phyloP scores from a whole-genome alignment of 345 rosid species.

The Sonneratia caseolaris region DNA sequence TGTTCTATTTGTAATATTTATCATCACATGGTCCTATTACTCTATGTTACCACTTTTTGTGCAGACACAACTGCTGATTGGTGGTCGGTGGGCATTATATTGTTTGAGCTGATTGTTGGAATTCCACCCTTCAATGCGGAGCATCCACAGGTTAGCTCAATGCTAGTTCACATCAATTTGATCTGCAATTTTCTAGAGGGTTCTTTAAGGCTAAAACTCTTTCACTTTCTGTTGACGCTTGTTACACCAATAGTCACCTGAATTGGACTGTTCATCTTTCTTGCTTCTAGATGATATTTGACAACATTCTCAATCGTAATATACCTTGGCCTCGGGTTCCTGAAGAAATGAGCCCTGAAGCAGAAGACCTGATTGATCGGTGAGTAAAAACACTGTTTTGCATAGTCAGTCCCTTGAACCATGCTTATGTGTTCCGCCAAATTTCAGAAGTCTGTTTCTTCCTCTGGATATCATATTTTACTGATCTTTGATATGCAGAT shows the following conservation, averaged over 20 bases:
- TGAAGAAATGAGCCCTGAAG: conserved; percentile 78
- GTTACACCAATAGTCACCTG: background rate
- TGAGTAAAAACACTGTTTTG: conserved; percentile 19
- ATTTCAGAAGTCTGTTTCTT: background rate
- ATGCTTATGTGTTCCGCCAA: background rate
- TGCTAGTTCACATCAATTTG: background rate
- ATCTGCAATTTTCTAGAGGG: background rate
- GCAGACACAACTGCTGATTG: conserved; percentile 98
- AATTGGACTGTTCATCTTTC: background rate
- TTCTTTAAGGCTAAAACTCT: background rate
- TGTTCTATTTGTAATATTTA: background rate
- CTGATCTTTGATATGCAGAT: conserved; percentile 33
- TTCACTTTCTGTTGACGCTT: background rate
- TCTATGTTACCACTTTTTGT: background rate
- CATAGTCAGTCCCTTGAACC: background rate
- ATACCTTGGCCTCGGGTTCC: conserved; percentile 94
- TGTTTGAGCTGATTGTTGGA: conserved; percentile 90
- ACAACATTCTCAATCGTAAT: conserved; percentile 94
- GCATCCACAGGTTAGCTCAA: conserved; percentile 56
- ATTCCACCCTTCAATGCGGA: conserved; percentile 99
- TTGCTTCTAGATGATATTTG: conserved; percentile 64
- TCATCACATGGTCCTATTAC: background rate
- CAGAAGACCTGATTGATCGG: conserved; percentile 81
- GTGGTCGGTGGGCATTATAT: conserved; percentile 99
- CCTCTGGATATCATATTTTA: background rate